phyloP scores from a whole-genome alignment of 306 rosid genomes.

The Cicer chorassanicum region DNA sequence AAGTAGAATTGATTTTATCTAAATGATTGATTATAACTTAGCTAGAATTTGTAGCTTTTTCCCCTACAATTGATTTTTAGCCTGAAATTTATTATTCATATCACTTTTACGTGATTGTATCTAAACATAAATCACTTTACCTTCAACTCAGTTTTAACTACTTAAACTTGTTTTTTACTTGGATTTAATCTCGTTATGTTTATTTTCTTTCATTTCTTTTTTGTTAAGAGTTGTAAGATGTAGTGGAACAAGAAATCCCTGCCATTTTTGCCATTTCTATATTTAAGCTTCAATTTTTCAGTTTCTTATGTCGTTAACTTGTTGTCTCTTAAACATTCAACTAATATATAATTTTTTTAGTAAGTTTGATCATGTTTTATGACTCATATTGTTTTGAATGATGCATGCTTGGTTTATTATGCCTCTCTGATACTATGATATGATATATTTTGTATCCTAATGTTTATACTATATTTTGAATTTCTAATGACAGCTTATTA shows the following conservation, averaged over 20 bases:
- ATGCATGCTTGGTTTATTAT: slow-evolving; percentile 29
- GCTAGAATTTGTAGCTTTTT: too few species aligned
- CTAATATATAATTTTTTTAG: background rate
- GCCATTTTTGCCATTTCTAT: background rate
- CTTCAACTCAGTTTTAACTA: background rate
- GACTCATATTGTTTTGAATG: slow-evolving; percentile 12
- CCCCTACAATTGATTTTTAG: too few species aligned
- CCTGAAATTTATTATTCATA: too few species aligned
- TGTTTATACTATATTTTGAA: background rate
- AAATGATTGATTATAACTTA: too few species aligned
- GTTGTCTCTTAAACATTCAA: background rate
- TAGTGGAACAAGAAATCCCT: slow-evolving; percentile 5
- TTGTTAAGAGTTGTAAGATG: slow-evolving; percentile 31
- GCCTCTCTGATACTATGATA: slow-evolving; percentile 5
- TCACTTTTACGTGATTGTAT: too few species aligned
- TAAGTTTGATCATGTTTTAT: slow-evolving; percentile 21
- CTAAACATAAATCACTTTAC: too few species aligned
- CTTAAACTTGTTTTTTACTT: slow-evolving; percentile 3
- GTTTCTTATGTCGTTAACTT: slow-evolving; percentile 27
- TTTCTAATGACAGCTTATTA: slow-evolving; percentile 22
- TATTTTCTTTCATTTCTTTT: background rate
- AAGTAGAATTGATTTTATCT: too few species aligned
- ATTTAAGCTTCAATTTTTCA: slow-evolving; percentile 12
- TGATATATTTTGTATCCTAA: slow-evolving; percentile 1
- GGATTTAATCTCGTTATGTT: background rate